phyloP scores from a whole-genome alignment of 148 eudicot genomes.

The Silene latifolia region DNA sequence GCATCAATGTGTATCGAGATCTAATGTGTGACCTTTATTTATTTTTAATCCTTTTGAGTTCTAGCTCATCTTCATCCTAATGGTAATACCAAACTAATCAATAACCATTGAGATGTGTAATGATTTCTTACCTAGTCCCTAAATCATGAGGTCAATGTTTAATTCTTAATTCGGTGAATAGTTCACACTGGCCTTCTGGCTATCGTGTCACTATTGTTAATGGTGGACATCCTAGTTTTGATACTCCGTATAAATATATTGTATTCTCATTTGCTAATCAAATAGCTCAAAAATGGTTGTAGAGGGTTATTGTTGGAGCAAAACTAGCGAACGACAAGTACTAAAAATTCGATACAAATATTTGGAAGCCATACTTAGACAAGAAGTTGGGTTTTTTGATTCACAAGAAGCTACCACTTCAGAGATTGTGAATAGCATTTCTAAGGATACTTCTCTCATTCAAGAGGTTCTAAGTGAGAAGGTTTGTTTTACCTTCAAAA shows the following conservation, averaged over 20 bases:
- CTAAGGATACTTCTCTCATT: slow-evolving; percentile 74
- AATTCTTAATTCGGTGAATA: too few species aligned
- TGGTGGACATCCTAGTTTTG: too few species aligned
- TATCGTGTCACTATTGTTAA: too few species aligned
- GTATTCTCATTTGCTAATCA: too few species aligned
- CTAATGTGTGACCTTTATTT: background rate
- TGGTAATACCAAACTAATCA: too few species aligned
- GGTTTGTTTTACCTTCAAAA: slow-evolving; percentile 33
- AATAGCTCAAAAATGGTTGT: slow-evolving; percentile 3
- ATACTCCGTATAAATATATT: too few species aligned
- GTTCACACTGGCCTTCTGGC: too few species aligned
- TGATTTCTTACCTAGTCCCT: too few species aligned
- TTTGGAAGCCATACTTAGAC: slow-evolving; percentile 80
- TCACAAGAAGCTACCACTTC: slow-evolving; percentile 96
- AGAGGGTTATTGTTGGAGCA: slow-evolving; percentile 97
- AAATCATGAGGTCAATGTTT: too few species aligned
- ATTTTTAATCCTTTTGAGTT: background rate
- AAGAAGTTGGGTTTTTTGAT: slow-evolving; percentile 92
- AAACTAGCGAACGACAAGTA: slow-evolving; percentile 86
- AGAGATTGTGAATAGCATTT: slow-evolving; percentile 70
- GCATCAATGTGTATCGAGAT: background rate
- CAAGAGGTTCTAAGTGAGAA: slow-evolving; percentile 93
- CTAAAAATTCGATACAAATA: slow-evolving; percentile 73
- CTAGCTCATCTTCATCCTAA: background rate
- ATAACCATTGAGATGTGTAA: too few species aligned